Conservation (phyloP, 1,284 basidiomycete species). For the Puccinia hordei region DNA sequence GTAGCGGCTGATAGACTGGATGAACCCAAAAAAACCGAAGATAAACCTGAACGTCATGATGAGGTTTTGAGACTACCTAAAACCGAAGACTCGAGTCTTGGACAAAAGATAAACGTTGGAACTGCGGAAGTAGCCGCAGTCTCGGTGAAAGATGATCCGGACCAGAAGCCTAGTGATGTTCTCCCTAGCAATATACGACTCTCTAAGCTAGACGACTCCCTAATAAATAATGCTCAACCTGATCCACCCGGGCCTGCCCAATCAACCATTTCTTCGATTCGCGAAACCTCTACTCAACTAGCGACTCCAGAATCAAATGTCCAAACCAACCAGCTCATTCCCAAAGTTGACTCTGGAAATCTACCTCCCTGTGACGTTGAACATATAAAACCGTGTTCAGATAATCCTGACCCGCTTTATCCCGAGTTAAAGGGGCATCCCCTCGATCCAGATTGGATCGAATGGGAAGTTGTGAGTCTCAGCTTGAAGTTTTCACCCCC, state of each 20-base stretch:
- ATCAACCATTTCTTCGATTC: neutral
- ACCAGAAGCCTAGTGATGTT: neutral
- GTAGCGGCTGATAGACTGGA: neutral
- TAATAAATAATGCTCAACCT: neutral
- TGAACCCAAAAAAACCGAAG: neutral
- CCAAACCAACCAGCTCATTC: neutral
- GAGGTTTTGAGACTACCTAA: neutral
- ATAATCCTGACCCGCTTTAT: neutral
- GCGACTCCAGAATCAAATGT: neutral
- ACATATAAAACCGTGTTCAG: neutral
- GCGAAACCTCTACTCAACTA: neutral
- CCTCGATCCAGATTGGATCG: slow-evolving; percentile 49
- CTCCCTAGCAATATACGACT: neutral
- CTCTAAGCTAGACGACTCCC: neutral
- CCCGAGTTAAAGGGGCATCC: slow-evolving; percentile 45
- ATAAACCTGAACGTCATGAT: neutral
- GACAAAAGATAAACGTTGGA: neutral
- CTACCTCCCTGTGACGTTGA: neutral
- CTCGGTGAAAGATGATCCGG: neutral
- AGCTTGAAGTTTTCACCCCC: neutral
- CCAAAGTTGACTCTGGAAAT: neutral
- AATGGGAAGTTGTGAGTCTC: slow-evolving; percentile 49
- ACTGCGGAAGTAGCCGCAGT: neutral
- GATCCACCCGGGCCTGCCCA: neutral
- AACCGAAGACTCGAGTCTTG: neutral